Evolutionary conservation across 768 basidiomycete genomes (phyloP), one percentile per base, ranked within the genome.

Genomic region (Vishniacozyma victoriae): DNA sequence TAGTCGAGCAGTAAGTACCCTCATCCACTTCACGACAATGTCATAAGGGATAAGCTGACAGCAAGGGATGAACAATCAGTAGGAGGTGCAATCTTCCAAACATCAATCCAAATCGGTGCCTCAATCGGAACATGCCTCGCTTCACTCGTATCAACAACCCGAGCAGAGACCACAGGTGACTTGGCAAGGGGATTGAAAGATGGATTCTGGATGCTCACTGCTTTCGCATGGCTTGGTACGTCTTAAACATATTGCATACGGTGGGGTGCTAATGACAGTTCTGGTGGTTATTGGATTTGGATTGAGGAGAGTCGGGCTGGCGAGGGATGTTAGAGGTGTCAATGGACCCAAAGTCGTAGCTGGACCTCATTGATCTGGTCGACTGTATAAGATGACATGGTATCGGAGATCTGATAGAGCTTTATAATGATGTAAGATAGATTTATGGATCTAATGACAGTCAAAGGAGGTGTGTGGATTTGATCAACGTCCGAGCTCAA

Each of bases 41-140:
- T 14, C 18, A 23, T 16, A 24, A 5, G 15, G 4, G 6, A 31
- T 6, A 15, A 16, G 18, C 29, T 44, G 15, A 19, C 13, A 19
- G 16, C 31, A 52, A n/a, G 53, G 35, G 46, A 49, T 16, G 55
- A 60, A 51, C 55, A 57, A 41, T 49, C 59, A 12, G 27, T 60
- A 12, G 59, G 50, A 1, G 59, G 59, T 0, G 51, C 59, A 13
- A 27, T 62, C 1, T 60, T 62, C 35, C 64, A 66, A 38, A 62
- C 56, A 4, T 40, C 49, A 13, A 19, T 57, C 1, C 54, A 55
- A 37, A 46, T 62, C 19, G 55, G 46, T 13, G 42, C 48, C 2
- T 50, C 60, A 2, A 44, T 57, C 18, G 64, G 57, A 0, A 50
- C 55, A 13, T 59, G 55, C 19, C 15, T 62, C 4, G 33, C 53